Percentiles rank a stretch among this genome's conserved stretches.
phyloP scores from a whole-genome alignment of 176 grass and related monocot species.

The Areca catechu region DNA sequence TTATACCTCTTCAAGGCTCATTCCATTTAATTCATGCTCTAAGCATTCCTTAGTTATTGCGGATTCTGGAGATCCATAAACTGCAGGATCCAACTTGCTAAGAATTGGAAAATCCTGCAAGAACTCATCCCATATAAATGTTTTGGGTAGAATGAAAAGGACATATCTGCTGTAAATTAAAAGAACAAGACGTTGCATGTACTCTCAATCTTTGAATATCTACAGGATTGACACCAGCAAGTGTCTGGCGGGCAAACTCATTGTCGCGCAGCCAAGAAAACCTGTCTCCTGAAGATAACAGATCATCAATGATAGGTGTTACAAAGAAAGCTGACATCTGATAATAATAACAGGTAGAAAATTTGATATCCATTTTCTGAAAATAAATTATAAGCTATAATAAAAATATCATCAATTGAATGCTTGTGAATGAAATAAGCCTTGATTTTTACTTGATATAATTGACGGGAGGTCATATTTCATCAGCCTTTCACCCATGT shows the following conservation, averaged over 20 bases:
- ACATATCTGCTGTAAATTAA: no score
- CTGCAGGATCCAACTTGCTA: constrained; percentile 19
- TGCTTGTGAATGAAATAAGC: not conserved
- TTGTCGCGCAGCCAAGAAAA: constrained; percentile 31
- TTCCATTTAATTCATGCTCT: constrained; percentile 31
- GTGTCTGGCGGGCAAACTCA: constrained; percentile 21
- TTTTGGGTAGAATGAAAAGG: no score
- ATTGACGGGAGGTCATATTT: constrained; percentile 23
- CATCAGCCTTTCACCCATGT: constrained; percentile 16
- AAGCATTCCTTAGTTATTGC: constrained; percentile 24
- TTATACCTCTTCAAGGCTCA: constrained; percentile 36
- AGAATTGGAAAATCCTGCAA: constrained; percentile 24
- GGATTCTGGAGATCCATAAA: constrained; percentile 16
- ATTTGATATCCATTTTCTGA: no score
- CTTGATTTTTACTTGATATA: constrained; percentile 25
- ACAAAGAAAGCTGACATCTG: not conserved
- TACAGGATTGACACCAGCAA: constrained; percentile 26
- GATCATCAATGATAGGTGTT: not conserved
- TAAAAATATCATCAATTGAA: no score
- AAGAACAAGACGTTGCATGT: not conserved
- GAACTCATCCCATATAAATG: no score
- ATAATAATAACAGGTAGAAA: no score
- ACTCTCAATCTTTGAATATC: constrained; percentile 27
- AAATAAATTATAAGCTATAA: no score
- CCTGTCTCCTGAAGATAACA: constrained; percentile 20